phyloP scores from a whole-genome alignment of 2,329 filamentous ascomycete genomes.

The Talaromyces sp. region DNA sequence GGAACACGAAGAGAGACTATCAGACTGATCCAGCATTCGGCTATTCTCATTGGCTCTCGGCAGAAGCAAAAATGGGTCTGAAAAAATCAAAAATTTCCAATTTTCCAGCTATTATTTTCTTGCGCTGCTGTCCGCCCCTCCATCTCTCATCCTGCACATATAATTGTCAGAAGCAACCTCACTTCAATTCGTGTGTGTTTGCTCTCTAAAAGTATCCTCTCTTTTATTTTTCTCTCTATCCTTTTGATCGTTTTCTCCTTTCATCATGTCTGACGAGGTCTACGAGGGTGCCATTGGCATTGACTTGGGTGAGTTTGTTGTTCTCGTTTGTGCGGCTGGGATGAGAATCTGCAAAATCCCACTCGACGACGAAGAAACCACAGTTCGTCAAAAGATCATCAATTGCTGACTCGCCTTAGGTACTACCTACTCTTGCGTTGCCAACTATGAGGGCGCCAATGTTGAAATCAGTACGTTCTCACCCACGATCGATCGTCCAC shows the following conservation, averaged over 20 bases:
- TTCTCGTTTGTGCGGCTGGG: constrained; percentile 9
- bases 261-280: constrained; percentile 85
- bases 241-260: constrained; percentile 24
- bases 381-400: background rate
- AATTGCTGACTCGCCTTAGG: constrained; percentile 53
- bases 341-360: background rate
- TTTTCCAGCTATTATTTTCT: no score
- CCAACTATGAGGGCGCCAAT: constrained; percentile 98
- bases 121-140: no score
- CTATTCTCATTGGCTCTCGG: no score
- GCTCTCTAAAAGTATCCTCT: constrained; percentile 12
- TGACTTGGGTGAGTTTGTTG: constrained; percentile 77
- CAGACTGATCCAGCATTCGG: no score
- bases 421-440: constrained; percentile 99
- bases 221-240: constrained; percentile 15
- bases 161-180: constrained; percentile 9
- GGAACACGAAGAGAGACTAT: no score
- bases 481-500: background rate
- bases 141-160: constrained; percentile 21
- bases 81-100: no score
- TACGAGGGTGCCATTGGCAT: constrained; percentile 99
- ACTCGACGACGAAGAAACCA: background rate
- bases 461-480: constrained; percentile 84
- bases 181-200: constrained; percentile 2
- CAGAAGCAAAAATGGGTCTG: no score